Conservation (phyloP, 2,329 filamentous ascomycete genomes). For the Raffaelea ambrosiae region DNA sequence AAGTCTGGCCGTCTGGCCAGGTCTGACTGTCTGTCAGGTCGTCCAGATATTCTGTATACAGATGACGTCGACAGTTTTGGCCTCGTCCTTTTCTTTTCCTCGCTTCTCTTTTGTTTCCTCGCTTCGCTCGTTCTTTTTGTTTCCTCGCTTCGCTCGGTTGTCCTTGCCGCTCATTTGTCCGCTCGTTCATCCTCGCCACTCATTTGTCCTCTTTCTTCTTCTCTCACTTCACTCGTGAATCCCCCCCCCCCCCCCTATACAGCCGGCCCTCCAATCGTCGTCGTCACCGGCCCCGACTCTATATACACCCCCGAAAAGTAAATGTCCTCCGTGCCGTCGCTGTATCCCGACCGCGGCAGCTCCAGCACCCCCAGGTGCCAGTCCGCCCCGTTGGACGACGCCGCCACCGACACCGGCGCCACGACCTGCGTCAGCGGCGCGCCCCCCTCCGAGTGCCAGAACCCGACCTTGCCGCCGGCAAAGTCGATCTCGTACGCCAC, state of each 20-base stretch:
- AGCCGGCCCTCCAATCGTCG: slow-evolving; percentile 16
- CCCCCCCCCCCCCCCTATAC: background rate
- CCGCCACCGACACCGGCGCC: slow-evolving; percentile 48
- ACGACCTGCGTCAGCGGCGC: slow-evolving; percentile 49
- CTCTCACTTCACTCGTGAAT: background rate
- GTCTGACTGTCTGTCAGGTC: no score
- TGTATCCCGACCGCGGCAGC: slow-evolving; percentile 47
- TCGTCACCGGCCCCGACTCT: slow-evolving; percentile 41
- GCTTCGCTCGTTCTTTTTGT: no score
- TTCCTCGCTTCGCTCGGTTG: no score
- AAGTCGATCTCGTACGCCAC: slow-evolving; percentile 69
- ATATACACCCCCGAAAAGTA: slow-evolving; percentile 66
- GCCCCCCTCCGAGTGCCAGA: slow-evolving; percentile 61
- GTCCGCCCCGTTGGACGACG: slow-evolving; percentile 59
- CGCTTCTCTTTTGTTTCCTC: no score
- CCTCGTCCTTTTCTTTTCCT: no score
- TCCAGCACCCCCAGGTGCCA: slow-evolving; percentile 67
- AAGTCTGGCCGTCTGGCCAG: no score
- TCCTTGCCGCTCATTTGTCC: background rate
- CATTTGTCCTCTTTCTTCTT: background rate
- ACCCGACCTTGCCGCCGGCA: slow-evolving; percentile 47
- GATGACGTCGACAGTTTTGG: no score
- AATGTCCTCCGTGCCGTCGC: slow-evolving; percentile 53
- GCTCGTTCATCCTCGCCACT: background rate
- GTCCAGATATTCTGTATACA: no score